These are phyloP conservation scores for Colletotrichum limetticola DNA, from an alignment of 2,329 filamentous ascomycete species.

Conservation along the genomic window DNA sequence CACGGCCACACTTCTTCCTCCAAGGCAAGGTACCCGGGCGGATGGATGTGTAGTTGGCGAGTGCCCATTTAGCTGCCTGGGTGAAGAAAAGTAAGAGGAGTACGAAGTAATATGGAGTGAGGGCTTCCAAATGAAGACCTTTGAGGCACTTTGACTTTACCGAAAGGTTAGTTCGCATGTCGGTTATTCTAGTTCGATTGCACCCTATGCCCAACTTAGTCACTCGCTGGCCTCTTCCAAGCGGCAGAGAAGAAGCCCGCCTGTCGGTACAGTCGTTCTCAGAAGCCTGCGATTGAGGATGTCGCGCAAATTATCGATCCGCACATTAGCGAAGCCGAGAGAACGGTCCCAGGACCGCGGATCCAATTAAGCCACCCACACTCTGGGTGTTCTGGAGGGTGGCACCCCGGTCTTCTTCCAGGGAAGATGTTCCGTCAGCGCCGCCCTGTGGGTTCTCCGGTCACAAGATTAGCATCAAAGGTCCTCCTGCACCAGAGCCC, in stretches of 20 bases:
- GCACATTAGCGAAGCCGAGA: background rate
- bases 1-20: background rate
- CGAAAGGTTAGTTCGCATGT: too few relatives aligned
- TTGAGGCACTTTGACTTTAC: background rate
- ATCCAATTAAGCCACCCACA: slow-evolving; percentile 20
- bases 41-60: background rate
- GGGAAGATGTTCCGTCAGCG: slow-evolving; percentile 28
- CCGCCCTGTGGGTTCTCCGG: background rate
- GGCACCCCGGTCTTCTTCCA: slow-evolving; percentile 16
- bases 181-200: background rate
- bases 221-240: background rate
- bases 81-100: background rate
- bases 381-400: slow-evolving; percentile 16
- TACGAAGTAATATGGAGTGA: background rate
- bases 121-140: background rate
- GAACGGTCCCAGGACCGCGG: slow-evolving; percentile 13
- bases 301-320: background rate
- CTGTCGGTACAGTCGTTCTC: background rate
- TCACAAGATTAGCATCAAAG: background rate
- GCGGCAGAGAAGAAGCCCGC: background rate
- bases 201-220: background rate
- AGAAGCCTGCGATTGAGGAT: background rate
- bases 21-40: slow-evolving; percentile 10
- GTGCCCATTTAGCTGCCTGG: background rate
- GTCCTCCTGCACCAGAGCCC: background rate